Conservation (phyloP, 2,329 filamentous ascomycete species). For the Sporothrix protearum region DNA sequence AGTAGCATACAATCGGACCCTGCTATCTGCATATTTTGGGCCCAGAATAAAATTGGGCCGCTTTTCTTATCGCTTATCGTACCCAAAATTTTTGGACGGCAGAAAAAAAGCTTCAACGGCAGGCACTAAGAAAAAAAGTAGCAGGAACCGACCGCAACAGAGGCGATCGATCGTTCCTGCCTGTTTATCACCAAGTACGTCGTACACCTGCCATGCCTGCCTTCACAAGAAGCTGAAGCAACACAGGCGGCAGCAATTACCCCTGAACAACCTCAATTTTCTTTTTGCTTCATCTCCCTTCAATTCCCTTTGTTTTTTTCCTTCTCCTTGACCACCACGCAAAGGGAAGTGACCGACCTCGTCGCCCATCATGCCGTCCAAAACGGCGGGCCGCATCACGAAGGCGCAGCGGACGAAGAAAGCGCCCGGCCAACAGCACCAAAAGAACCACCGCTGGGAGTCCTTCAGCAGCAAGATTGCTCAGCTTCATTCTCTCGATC, state of each 20-base stretch:
- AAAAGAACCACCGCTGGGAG: slow-evolving; percentile 85
- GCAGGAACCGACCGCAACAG: background rate
- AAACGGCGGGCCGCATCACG: slow-evolving; percentile 62
- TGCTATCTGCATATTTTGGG: background rate
- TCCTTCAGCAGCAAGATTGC: slow-evolving; percentile 86
- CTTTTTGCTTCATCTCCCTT: no score
- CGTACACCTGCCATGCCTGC: slow-evolving; percentile 11
- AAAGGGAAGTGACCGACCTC: background rate
- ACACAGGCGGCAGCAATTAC: background rate
- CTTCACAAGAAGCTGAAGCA: background rate
- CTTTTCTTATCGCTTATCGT: slow-evolving; percentile 25
- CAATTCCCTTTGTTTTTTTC: background rate
- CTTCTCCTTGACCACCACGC: background rate
- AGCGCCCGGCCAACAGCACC: slow-evolving; percentile 49
- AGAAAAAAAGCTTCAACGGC: slow-evolving; percentile 25
- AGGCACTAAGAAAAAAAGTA: slow-evolving; percentile 14
- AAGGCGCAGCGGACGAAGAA: slow-evolving; percentile 68
- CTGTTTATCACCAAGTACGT: slow-evolving; percentile 3
- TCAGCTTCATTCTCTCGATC: slow-evolving; percentile 85
- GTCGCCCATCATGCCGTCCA: slow-evolving; percentile 53
- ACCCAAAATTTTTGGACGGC: slow-evolving; percentile 27
- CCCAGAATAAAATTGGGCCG: slow-evolving; percentile 4
- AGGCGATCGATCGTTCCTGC: slow-evolving; percentile 13
- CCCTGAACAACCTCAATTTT: background rate
- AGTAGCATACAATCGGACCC: background rate